Evolutionary conservation across 2,329 filamentous ascomycete species (phyloP).

Genomic region (Lachnellula arida): DNA sequence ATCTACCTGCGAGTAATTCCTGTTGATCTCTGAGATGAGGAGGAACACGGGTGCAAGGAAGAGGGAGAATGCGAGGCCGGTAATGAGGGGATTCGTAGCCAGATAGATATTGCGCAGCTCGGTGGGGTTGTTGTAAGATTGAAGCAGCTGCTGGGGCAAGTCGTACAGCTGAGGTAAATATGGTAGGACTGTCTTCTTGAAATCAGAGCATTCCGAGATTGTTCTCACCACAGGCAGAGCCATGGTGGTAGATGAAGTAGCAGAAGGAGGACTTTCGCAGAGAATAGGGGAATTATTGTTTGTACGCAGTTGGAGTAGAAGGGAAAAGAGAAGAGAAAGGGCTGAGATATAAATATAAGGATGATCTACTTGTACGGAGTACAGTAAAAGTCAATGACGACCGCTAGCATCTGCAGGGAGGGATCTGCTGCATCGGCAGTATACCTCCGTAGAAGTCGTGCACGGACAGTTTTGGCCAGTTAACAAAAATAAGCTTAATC

Average conservation of each 20-base stretch:
- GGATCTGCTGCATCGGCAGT: not conserved
- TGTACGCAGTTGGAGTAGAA: not conserved
- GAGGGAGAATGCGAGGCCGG: conserved; percentile 66
- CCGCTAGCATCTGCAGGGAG: not conserved
- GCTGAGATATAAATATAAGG: not conserved
- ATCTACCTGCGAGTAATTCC: conserved; percentile 96
- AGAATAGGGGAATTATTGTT: not conserved
- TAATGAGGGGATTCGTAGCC: conserved; percentile 80
- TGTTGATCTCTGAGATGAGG: conserved; percentile 75
- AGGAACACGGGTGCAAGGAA: conserved; percentile 69
- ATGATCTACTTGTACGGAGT: not conserved
- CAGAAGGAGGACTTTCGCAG: not conserved
- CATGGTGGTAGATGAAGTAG: conserved; percentile 42
- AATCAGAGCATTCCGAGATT: conserved; percentile 72
- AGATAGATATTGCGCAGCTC: conserved; percentile 69
- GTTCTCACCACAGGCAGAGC: conserved; percentile 67
- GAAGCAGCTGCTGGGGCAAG: conserved; percentile 61
- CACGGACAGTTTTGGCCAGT: no score
- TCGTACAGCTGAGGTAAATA: conserved; percentile 66
- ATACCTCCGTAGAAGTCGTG: no score
- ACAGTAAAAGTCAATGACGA: not conserved
- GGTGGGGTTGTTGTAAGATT: conserved; percentile 54
- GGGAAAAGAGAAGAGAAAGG: not conserved
- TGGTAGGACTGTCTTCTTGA: conserved; percentile 67
- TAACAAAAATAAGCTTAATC: not conserved